Evolutionary conservation across 1,284 basidiomycete genomes (phyloP).

Genomic region (Cryptococcus sp.): DNA sequence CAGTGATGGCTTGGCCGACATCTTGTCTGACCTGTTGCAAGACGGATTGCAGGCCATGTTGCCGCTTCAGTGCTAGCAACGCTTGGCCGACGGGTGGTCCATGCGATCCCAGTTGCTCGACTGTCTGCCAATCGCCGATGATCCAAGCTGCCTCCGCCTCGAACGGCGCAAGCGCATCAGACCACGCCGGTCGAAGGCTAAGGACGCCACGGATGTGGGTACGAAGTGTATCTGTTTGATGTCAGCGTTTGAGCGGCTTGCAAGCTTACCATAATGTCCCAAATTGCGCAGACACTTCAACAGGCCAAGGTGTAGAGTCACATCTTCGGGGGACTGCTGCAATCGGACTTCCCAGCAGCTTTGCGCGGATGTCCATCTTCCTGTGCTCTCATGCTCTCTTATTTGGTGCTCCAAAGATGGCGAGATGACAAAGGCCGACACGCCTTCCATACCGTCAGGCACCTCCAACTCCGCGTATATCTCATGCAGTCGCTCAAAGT

Average conservation of each 20-base stretch:
- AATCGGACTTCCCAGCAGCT: conserved; percentile 99
- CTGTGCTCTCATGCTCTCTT: conserved; percentile 95
- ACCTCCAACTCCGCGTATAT: conserved; percentile 97
- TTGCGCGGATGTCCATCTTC: conserved; percentile 96
- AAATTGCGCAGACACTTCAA: conserved; percentile 89
- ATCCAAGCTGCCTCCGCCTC: conserved; percentile 95
- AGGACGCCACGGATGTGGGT: conserved; percentile 94
- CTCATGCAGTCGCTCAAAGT: conserved; percentile 91
- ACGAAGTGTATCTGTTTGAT: conserved; percentile 77
- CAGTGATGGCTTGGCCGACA: conserved; percentile 78
- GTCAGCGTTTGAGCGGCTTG: conserved; percentile 8
- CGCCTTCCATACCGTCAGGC: conserved; percentile 98
- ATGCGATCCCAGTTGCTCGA: conserved; percentile 63
- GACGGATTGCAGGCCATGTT: conserved; percentile 58
- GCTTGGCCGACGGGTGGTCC: conserved; percentile 76
- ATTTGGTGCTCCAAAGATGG: conserved; percentile 97
- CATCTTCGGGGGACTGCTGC: conserved; percentile 85
- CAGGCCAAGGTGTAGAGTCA: conserved; percentile 86
- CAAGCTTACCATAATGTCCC: conserved; percentile 85
- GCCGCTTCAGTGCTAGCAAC: conserved; percentile 74
- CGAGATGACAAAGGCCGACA: conserved; percentile 83
- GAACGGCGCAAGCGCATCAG: conserved; percentile 73
- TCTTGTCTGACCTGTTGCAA: conserved; percentile 71
- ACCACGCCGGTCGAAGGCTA: conserved; percentile 83
- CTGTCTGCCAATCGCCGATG: conserved; percentile 87